phyloP scores from a whole-genome alignment of 768 basidiomycete genomes.

The Roridomyces roridus region DNA sequence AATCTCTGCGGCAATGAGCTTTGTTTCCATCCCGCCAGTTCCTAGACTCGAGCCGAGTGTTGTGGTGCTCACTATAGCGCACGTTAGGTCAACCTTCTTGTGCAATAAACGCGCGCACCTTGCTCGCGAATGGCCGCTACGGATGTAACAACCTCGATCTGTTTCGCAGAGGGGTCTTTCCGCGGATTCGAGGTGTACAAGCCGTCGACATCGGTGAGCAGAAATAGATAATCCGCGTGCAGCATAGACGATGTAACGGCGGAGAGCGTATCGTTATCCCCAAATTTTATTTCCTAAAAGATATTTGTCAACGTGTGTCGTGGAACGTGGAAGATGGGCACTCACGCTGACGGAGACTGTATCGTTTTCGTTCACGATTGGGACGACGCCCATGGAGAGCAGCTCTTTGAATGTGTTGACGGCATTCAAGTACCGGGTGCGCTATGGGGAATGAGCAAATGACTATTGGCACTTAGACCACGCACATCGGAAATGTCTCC shows the following conservation, averaged over 20 bases:
- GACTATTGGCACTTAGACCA: constrained; percentile 15
- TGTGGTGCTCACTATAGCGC: constrained; percentile 84
- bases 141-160: constrained; percentile 84
- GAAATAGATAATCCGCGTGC: constrained; percentile 95
- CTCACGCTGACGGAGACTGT: constrained; percentile 96
- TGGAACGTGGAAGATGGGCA: constrained; percentile 21
- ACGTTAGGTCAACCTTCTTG: constrained; percentile 3
- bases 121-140: constrained; percentile 79
- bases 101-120: constrained; percentile 57
- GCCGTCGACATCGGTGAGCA: constrained; percentile 96
- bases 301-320: not conserved
- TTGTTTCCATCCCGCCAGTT: constrained; percentile 99
- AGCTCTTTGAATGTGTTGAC: constrained; percentile 95
- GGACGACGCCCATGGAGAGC: constrained; percentile 91
- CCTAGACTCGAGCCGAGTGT: constrained; percentile 94
- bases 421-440: constrained; percentile 95
- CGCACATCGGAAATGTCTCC: constrained; percentile 96
- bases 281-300: constrained; percentile 99
- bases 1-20: constrained; percentile 97
- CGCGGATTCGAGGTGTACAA: constrained; percentile 95
- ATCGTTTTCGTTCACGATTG: constrained; percentile 99
- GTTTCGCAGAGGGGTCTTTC: constrained; percentile 82
- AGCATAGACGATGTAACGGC: constrained; percentile 98
- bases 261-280: constrained; percentile 97
- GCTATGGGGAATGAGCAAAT: constrained; percentile 51